Conservation (phyloP, 441 rosid genomes). For the Gossypium schwendimanii region DNA sequence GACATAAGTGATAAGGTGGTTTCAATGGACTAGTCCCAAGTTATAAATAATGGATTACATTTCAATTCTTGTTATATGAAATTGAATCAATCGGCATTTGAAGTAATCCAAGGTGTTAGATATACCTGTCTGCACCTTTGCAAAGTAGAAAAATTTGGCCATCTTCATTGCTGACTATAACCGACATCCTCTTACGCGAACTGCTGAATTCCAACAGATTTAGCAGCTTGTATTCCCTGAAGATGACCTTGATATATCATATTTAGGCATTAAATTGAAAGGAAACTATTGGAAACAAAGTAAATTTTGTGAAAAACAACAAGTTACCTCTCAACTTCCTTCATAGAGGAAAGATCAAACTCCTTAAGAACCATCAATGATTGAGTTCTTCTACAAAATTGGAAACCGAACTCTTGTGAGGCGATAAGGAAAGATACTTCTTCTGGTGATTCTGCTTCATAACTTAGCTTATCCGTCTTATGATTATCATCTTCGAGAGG, state of each 20-base stretch:
- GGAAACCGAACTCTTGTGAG: conserved; percentile 65
- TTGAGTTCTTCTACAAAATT: conserved; percentile 61
- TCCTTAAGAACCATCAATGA: conserved; percentile 54
- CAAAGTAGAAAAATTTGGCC: conserved; percentile 68
- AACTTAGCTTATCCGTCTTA: conserved; percentile 37
- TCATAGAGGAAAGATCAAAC: conserved; percentile 29
- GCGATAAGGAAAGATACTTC: conserved; percentile 73
- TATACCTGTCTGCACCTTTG: conserved; percentile 89
- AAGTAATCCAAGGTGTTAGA: background rate
- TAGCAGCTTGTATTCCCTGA: conserved; percentile 69
- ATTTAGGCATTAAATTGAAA: conserved; percentile 6
- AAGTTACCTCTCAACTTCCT: conserved; percentile 46
- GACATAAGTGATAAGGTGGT: background rate
- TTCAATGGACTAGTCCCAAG: background rate
- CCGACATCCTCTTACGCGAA: conserved; percentile 81
- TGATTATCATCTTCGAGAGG: conserved; percentile 43
- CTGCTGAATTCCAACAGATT: conserved; percentile 76
- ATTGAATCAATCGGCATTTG: background rate
- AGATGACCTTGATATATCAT: conserved; percentile 16
- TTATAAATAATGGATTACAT: background rate
- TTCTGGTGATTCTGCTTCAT: conserved; percentile 90
- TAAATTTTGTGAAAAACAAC: background rate
- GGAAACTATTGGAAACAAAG: background rate
- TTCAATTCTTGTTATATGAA: background rate
- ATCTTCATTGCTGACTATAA: conserved; percentile 54